phyloP scores from a whole-genome alignment of 2,329 filamentous ascomycete genomes.

The Capronia americana region DNA sequence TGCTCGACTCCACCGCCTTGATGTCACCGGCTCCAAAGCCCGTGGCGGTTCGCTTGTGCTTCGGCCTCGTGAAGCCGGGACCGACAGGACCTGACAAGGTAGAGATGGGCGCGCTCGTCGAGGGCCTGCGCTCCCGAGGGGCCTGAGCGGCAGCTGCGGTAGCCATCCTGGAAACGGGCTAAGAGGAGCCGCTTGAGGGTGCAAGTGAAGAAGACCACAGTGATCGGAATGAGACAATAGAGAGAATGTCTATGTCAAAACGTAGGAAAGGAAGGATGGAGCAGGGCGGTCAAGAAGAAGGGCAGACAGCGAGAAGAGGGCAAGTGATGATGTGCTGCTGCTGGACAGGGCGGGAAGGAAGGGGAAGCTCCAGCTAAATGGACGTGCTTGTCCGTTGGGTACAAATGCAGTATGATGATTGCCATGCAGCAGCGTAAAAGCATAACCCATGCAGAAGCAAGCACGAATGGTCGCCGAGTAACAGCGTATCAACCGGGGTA shows the following conservation, averaged over 20 bases:
- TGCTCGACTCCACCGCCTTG: constrained; percentile 88
- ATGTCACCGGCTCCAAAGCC: constrained; percentile 91
- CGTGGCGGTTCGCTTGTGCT: constrained; percentile 96
- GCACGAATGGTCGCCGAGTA: constrained; percentile 10
- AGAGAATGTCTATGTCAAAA: constrained; percentile 23
- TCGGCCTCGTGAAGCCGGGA: constrained; percentile 86
- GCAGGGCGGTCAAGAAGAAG: constrained; percentile 35
- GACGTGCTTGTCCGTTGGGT: constrained; percentile 10
- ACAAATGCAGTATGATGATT: constrained; percentile 16
- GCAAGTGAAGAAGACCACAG: constrained; percentile 14
- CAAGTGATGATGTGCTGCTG: constrained; percentile 26
- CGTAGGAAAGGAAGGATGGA: constrained; percentile 24
- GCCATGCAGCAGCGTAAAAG: constrained; percentile 11
- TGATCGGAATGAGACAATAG: constrained; percentile 31
- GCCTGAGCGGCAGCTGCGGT: constrained; percentile 40
- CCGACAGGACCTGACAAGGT: constrained; percentile 85
- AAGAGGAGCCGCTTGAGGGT: neutral
- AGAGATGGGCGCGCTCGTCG: constrained; percentile 79
- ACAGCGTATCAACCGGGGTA: neutral
- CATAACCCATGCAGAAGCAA: neutral
- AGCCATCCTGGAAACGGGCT: constrained; percentile 27
- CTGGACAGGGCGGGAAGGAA: constrained; percentile 17
- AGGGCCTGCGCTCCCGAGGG: constrained; percentile 79
- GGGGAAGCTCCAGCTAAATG: constrained; percentile 12
- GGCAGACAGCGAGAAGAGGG: constrained; percentile 12